Conservation (phyloP, 805 yeast genomes). For the Brettanomyces anomalus region DNA sequence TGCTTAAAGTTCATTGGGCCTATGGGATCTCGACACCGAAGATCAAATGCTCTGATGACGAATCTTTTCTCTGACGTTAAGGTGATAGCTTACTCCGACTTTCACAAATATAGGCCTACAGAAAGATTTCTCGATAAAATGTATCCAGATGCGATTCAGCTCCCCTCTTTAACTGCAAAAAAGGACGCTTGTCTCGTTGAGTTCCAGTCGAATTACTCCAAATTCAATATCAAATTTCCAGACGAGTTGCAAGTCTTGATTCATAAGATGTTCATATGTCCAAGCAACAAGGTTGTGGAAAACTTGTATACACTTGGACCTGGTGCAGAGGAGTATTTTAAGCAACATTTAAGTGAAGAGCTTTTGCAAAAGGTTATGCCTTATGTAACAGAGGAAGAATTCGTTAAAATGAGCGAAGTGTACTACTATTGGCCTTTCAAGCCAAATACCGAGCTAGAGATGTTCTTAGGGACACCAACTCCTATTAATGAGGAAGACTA, state of each 20-base stretch:
- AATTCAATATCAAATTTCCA: constrained; percentile 26
- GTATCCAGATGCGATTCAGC: constrained; percentile 13
- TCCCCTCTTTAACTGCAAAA: constrained; percentile 12
- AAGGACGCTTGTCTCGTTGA: constrained; percentile 24
- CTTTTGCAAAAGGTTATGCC: constrained; percentile 37
- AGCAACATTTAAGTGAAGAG: constrained; percentile 24
- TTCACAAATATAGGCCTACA: constrained; percentile 8
- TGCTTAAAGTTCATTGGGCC: constrained; percentile 56
- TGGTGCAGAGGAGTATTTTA: constrained; percentile 58
- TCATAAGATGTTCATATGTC: constrained; percentile 45
- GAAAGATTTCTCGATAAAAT: constrained; percentile 4
- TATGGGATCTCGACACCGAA: constrained; percentile 41
- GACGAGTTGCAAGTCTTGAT: constrained; percentile 63
- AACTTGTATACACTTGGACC: constrained; percentile 61
- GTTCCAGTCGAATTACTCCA: constrained; percentile 21
- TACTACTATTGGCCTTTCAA: constrained; percentile 82
- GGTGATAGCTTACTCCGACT: constrained; percentile 40
- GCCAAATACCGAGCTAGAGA: constrained; percentile 30
- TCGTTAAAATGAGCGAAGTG: constrained; percentile 37
- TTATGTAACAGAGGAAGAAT: constrained; percentile 48
- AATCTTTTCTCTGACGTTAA: constrained; percentile 54
- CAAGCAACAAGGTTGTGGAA: constrained; percentile 30
- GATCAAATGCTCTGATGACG: constrained; percentile 54
- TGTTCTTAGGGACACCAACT: constrained; percentile 8
- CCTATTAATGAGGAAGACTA: constrained; percentile 1